A percentile compares a stretch with the other conserved stretches of the same genome.
phyloP scores from a whole-genome alignment of 352 stramenopile genomes.

The Phytopythium cucurbitacearum region DNA sequence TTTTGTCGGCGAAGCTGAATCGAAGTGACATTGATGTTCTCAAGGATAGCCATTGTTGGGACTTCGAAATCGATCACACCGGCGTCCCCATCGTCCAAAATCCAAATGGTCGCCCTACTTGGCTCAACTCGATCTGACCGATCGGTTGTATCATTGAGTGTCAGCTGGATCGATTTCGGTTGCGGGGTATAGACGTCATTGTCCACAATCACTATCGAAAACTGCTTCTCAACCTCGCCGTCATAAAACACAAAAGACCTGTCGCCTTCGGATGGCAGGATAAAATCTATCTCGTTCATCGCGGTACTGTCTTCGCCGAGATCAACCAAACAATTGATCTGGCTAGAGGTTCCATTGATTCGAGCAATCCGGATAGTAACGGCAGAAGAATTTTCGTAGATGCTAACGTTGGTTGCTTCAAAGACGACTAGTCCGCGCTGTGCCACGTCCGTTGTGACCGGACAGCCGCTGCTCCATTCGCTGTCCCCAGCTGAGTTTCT shows the following conservation, averaged over 20 bases:
- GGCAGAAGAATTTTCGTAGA: slow-evolving; percentile 38
- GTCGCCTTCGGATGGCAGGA: slow-evolving; percentile 10
- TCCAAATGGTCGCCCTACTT: slow-evolving; percentile 19
- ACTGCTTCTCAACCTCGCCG: slow-evolving; percentile 22
- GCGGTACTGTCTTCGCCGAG: slow-evolving; percentile 16
- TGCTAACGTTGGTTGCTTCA: slow-evolving; percentile 6
- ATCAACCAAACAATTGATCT: slow-evolving; percentile 34
- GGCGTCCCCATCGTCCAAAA: slow-evolving; percentile 53
- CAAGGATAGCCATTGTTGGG: slow-evolving; percentile 12
- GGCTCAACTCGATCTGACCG: slow-evolving; percentile 22
- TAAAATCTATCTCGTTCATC: slow-evolving; percentile 25
- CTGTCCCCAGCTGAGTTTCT: slow-evolving; percentile 35
- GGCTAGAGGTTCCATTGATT: slow-evolving; percentile 39
- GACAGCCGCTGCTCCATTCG: slow-evolving; percentile 21
- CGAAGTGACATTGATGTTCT: slow-evolving; percentile 17
- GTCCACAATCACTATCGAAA: slow-evolving; percentile 39
- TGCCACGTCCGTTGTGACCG: slow-evolving; percentile 36
- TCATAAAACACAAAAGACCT: slow-evolving; percentile 33
- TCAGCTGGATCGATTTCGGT: slow-evolving; percentile 21
- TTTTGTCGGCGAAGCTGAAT: slow-evolving; percentile 26
- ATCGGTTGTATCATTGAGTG: slow-evolving; percentile 33
- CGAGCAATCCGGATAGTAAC: slow-evolving; percentile 33
- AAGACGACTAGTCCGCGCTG: slow-evolving; percentile 34
- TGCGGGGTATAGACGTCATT: slow-evolving; percentile 27
- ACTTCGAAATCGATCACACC: slow-evolving; percentile 40